Percentiles rank a stretch among this genome's conserved stretches.
phyloP scores from a whole-genome alignment of 179 eudicot species.

The Beta corolliflora region DNA sequence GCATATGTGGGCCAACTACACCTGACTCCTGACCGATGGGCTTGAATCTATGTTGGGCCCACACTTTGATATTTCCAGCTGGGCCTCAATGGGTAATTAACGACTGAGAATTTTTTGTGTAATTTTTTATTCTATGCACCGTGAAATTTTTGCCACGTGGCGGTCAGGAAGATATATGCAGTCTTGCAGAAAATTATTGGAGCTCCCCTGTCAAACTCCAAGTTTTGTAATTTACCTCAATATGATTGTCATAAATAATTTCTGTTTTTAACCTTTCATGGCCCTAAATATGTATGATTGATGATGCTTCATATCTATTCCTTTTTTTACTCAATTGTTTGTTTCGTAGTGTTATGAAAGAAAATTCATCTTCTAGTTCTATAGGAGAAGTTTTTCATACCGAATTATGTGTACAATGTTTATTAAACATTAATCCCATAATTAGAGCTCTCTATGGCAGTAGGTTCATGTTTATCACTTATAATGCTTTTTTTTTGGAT shows the following conservation, averaged over 20 bases:
- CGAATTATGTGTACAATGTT: too few species aligned
- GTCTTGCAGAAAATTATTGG: slow-evolving; percentile 9
- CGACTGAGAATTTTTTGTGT: not conserved
- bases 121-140: not conserved
- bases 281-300: not conserved
- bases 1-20: not conserved
- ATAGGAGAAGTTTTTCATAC: too few species aligned
- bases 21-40: slow-evolving; percentile 11
- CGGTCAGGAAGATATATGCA: slow-evolving; percentile 18
- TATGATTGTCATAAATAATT: not conserved
- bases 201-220: not conserved
- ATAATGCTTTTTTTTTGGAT: too few species aligned
- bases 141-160: slow-evolving; percentile 20
- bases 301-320: not conserved
- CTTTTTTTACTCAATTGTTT: not conserved
- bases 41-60: slow-evolving; percentile 17
- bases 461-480: too few species aligned
- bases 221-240: not conserved
- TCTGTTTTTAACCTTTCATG: not conserved
- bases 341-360: not conserved
- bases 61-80: not conserved
- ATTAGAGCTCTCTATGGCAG: too few species aligned
- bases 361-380: too few species aligned
- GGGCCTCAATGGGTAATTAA: not conserved
- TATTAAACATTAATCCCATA: too few species aligned